These are phyloP conservation scores for Tricholoma terreum DNA, from an alignment of 768 basidiomycete genomes.

Conservation along the genomic window DNA sequence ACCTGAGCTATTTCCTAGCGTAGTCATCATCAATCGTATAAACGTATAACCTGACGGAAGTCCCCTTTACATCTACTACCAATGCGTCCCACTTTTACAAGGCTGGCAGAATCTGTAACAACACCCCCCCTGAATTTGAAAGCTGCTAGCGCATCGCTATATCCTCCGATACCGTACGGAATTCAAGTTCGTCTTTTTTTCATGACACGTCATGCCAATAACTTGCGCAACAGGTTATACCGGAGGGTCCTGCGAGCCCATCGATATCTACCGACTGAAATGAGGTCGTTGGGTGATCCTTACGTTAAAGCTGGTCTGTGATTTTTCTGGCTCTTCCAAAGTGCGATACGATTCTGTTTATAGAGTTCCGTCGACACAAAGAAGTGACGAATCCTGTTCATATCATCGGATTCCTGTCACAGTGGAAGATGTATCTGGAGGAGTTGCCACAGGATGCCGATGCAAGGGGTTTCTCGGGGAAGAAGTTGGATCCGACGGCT, in stretches of 20 bases:
- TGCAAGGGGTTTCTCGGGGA: slow-evolving; percentile 51
- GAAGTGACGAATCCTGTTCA: slow-evolving; percentile 80
- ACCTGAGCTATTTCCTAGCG: too few species aligned
- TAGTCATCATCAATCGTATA: too few species aligned
- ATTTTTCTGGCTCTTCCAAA: neutral
- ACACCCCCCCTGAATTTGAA: slow-evolving; percentile 55
- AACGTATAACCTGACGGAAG: too few species aligned
- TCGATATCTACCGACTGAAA: slow-evolving; percentile 64
- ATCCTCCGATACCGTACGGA: slow-evolving; percentile 80
- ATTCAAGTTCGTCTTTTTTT: slow-evolving; percentile 8
- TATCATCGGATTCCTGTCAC: slow-evolving; percentile 91
- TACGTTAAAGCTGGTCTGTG: slow-evolving; percentile 76
- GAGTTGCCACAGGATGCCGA: slow-evolving; percentile 50
- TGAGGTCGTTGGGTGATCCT: slow-evolving; percentile 81
- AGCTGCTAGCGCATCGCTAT: slow-evolving; percentile 63
- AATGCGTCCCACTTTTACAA: slow-evolving; percentile 41
- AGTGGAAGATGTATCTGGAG: slow-evolving; percentile 95
- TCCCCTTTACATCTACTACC: neutral
- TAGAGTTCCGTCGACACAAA: slow-evolving; percentile 86
- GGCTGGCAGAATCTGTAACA: slow-evolving; percentile 56
- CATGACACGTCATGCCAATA: neutral
- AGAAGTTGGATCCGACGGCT: slow-evolving; percentile 63
- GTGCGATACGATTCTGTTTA: neutral
- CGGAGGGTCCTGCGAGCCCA: slow-evolving; percentile 81
- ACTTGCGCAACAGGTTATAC: slow-evolving; percentile 56